phyloP scores from a whole-genome alignment of 2,329 filamentous ascomycete genomes.

The Colletotrichum gloeosporioides region DNA sequence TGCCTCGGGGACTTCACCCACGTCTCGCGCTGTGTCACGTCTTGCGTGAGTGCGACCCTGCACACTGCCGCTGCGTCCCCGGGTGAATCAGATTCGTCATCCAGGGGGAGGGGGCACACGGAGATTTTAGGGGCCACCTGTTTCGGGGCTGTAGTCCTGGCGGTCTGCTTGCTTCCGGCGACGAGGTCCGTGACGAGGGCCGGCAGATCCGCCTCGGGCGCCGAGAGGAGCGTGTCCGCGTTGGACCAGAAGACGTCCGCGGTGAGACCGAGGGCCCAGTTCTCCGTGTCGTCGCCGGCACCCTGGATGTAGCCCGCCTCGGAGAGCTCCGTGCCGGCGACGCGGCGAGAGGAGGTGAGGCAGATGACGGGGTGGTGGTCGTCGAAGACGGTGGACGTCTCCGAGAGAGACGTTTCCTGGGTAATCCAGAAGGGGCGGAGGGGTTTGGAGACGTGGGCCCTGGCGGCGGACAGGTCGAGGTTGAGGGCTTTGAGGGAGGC shows the following conservation, averaged over 20 bases:
- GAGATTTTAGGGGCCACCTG: conserved; percentile 41
- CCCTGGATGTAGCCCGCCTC: conserved; percentile 82
- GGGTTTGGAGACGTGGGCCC: conserved; percentile 68
- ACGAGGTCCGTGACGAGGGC: conserved; percentile 54
- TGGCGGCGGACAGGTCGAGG: conserved; percentile 61
- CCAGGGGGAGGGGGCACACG: conserved; percentile 40
- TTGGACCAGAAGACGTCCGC: conserved; percentile 82
- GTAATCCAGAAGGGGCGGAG: conserved; percentile 83
- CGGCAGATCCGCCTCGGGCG: conserved; percentile 69
- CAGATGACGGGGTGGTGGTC: conserved; percentile 78
- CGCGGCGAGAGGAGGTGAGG: conserved; percentile 81
- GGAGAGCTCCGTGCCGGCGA: conserved; percentile 70
- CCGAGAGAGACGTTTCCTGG: conserved; percentile 61
- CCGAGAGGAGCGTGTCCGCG: conserved; percentile 61
- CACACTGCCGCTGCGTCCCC: conserved; percentile 31
- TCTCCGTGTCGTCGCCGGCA: conserved; percentile 92
- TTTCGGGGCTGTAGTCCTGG: conserved; percentile 17
- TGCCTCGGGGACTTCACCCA: conserved; percentile 41
- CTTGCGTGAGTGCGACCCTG: conserved; percentile 47
- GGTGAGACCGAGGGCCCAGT: conserved; percentile 85
- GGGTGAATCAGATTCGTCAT: not conserved
- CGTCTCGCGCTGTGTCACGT: conserved; percentile 47
- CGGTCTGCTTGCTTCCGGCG: conserved; percentile 24
- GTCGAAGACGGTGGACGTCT: conserved; percentile 48
- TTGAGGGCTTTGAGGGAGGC: conserved; percentile 58